Evolutionary conservation across 768 basidiomycete species (phyloP), one percentile per base, ranked within the genome.

Genomic region (Mycena sanguinolenta): DNA sequence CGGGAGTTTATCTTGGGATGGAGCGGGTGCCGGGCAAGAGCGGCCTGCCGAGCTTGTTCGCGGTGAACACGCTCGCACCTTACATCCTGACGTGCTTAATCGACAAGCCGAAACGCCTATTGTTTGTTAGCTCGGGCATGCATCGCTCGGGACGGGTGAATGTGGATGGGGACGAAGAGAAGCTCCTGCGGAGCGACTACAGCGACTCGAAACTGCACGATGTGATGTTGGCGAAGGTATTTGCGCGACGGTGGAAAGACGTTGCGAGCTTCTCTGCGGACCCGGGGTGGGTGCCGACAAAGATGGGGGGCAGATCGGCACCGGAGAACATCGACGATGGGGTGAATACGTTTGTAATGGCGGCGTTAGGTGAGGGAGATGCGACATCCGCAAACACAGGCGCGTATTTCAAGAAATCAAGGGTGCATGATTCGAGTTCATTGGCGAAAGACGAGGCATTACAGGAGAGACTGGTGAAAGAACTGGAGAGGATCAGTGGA

Each of bases 151-250:
- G 53, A 9, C 6, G 19, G 6, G 52, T 17, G 53, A n/a, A 32
- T 34, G 17, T 50, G n/a, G 49, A 50, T 25, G 49, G 49, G 49
- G 25, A 50, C 14, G 49, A 23, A n/a, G 44, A 53, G 52, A 46
- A 46, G 49, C 49, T 50, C 49, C 12, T 25, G 25, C 53, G 30
- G 19, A 55, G 30, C 30, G 4, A 8, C 9, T 55, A 55, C 21
- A n/a, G 53, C 21, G 53, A 55, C 53, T 21, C 53, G 19, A 55
- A 55, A 32, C 53, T 55, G 30, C 53, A 55, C 30, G 53, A 55
- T 19, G 53, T 55, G 30, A 55, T 55, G 53, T 21, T 55, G 9
- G 53, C 53, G 8, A 55, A 55, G 30, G 30, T 34, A 10, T 55
- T 55, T 34, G 53, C 53, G 7, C 53, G 53, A 8, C 53, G 53